These are phyloP conservation scores for Glonium stellatum DNA, from an alignment of 495 filamentous ascomycete species.

Conservation along the genomic window DNA sequence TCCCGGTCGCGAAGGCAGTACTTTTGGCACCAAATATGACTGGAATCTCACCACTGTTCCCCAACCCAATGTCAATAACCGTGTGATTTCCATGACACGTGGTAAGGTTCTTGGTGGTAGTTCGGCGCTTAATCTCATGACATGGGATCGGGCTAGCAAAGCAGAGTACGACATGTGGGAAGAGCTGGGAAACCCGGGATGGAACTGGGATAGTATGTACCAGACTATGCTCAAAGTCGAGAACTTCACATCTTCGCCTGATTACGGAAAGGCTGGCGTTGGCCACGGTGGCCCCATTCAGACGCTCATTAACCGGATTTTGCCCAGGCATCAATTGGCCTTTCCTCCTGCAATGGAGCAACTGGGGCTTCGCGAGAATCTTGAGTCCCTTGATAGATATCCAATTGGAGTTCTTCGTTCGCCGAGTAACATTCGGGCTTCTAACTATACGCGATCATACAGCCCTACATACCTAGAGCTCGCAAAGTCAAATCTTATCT, in stretches of 20 bases:
- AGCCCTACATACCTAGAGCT: constrained; percentile 12
- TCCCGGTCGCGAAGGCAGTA: constrained; percentile 19
- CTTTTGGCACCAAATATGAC: constrained; percentile 22
- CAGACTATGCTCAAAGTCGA: constrained; percentile 31
- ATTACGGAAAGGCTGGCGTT: constrained; percentile 19
- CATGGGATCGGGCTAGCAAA: constrained; percentile 8
- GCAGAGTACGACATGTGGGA: constrained; percentile 13
- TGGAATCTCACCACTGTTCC: constrained; percentile 29
- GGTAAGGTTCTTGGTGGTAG: constrained; percentile 30
- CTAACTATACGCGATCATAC: constrained; percentile 38
- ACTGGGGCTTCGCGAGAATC: no score
- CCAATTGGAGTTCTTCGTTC: constrained; percentile 39
- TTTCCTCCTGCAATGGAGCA: constrained; percentile 33
- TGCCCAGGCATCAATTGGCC: constrained; percentile 27
- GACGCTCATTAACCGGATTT: constrained; percentile 32
- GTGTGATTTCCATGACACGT: constrained; percentile 13
- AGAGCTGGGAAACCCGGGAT: constrained; percentile 8
- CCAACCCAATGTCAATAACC: constrained; percentile 19
- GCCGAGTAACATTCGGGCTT: constrained; percentile 37
- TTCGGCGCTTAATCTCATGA: constrained; percentile 14
- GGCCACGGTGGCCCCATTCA: constrained; percentile 32
- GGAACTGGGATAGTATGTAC: constrained; percentile 28
- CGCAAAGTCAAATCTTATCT: constrained; percentile 10
- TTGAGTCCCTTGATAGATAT: no score
- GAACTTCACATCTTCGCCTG: constrained; percentile 29